Conservation (phyloP, 148 eudicot species). For the Fagopyrum homotropicum region DNA sequence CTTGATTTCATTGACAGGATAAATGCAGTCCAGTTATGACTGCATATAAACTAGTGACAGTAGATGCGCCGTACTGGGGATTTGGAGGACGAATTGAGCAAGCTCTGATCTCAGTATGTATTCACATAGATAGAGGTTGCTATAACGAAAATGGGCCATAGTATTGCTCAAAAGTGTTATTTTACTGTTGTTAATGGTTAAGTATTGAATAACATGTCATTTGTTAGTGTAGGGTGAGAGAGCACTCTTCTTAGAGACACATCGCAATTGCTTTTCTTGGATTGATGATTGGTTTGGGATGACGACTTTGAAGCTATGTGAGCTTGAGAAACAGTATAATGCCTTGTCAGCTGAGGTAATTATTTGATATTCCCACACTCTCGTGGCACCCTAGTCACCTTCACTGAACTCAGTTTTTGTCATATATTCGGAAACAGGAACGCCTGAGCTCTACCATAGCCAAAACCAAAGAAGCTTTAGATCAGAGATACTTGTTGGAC, state of each 20-base stretch:
- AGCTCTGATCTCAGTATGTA: slow-evolving; percentile 43
- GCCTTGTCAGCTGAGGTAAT: slow-evolving; percentile 24
- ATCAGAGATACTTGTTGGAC: slow-evolving; percentile 26
- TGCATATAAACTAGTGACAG: slow-evolving; percentile 63
- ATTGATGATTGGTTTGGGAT: slow-evolving; percentile 65
- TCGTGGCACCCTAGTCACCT: background rate
- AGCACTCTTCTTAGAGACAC: slow-evolving; percentile 62
- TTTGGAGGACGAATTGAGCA: slow-evolving; percentile 56
- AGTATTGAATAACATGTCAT: background rate
- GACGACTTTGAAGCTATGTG: slow-evolving; percentile 29
- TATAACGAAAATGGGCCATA: background rate
- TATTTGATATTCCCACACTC: background rate
- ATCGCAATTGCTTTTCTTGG: slow-evolving; percentile 55
- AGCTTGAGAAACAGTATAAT: slow-evolving; percentile 38
- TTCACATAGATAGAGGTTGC: background rate
- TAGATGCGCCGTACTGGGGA: slow-evolving; percentile 72
- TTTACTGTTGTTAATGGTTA: background rate
- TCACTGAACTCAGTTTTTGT: background rate
- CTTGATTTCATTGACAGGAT: slow-evolving; percentile 24
- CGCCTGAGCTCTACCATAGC: background rate
- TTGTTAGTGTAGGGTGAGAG: slow-evolving; percentile 47
- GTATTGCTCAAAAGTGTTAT: background rate
- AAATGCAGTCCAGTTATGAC: slow-evolving; percentile 55
- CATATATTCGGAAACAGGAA: slow-evolving; percentile 18
- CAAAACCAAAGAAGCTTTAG: slow-evolving; percentile 13